Conservation (phyloP, 192 early-diverging fungal species). For the Nowakowskiella sp. region DNA sequence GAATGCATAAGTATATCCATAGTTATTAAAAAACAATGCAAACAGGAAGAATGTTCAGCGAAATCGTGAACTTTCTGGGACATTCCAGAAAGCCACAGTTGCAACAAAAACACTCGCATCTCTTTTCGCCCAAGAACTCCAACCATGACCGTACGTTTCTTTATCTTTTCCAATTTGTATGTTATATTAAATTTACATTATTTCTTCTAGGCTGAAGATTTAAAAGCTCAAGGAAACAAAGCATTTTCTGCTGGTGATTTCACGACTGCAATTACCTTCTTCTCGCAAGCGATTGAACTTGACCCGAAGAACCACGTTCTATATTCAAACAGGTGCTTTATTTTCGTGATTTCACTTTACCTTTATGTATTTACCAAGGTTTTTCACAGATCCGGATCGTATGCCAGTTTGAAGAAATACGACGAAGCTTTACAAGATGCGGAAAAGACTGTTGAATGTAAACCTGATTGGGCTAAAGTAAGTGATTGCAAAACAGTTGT, state of each 20-base stretch:
- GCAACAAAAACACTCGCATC: too few relatives aligned
- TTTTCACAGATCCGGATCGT: conserved; percentile 63
- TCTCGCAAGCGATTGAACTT: conserved; percentile 77
- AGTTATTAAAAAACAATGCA: too few relatives aligned
- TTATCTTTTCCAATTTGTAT: too few relatives aligned
- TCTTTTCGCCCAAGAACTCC: too few relatives aligned
- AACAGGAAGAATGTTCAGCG: too few relatives aligned
- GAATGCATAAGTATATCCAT: too few relatives aligned
- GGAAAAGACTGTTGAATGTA: conserved; percentile 74
- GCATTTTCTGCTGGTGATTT: conserved; percentile 74
- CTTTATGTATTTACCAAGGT: conserved; percentile 3
- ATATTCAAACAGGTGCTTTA: conserved; percentile 69
- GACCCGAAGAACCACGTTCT: conserved; percentile 85
- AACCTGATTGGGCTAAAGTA: conserved; percentile 77
- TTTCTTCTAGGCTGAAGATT: conserved; percentile 60
- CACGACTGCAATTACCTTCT: conserved; percentile 65
- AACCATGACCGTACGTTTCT: too few relatives aligned
- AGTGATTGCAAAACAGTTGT: neutral
- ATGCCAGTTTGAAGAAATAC: conserved; percentile 71
- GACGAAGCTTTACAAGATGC: conserved; percentile 72
- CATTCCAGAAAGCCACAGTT: too few relatives aligned
- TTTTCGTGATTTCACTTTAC: too few relatives aligned
- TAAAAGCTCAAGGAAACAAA: conserved; percentile 75
- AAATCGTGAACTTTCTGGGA: too few relatives aligned
- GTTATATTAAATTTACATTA: too few relatives aligned